phyloP scores from a whole-genome alignment of 2,329 filamentous ascomycete species.

The Penicillium sp. region DNA sequence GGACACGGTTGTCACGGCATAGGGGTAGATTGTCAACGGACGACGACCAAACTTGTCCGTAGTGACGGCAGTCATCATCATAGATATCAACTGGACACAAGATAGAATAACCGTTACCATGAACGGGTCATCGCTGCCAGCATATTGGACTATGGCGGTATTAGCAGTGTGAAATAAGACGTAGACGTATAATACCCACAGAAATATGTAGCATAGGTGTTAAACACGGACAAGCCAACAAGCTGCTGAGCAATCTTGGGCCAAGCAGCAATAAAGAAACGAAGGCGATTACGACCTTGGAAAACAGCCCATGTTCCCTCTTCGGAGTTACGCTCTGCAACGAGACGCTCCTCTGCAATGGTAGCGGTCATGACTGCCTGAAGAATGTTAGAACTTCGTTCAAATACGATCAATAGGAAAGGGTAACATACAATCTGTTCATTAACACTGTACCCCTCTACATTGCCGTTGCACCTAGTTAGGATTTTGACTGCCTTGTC shows the following conservation, averaged over 20 bases:
- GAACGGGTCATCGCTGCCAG: conserved; percentile 43
- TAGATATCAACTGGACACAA: conserved; percentile 44
- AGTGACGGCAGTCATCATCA: conserved; percentile 36
- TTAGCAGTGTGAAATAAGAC: not conserved
- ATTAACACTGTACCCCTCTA: conserved; percentile 33
- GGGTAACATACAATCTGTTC: conserved; percentile 30
- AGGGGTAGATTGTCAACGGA: conserved; percentile 42
- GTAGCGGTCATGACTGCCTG: conserved; percentile 38
- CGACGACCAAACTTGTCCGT: conserved; percentile 40
- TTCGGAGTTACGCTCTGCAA: conserved; percentile 30
- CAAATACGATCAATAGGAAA: not conserved
- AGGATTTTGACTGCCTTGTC: conserved; percentile 34
- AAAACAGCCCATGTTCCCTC: conserved; percentile 36
- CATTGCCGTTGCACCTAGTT: conserved; percentile 25
- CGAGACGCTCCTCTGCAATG: conserved; percentile 30
- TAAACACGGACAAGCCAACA: conserved; percentile 40
- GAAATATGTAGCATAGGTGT: conserved; percentile 42
- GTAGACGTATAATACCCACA: conserved; percentile 21
- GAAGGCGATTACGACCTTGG: conserved; percentile 37
- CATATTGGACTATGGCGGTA: conserved; percentile 36
- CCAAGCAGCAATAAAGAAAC: conserved; percentile 41
- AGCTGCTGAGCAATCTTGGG: conserved; percentile 43
- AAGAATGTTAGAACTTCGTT: not conserved
- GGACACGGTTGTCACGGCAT: conserved; percentile 37
- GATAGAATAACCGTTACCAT: conserved; percentile 44